Conservation (phyloP, 768 basidiomycete genomes). For the Suillus luteus region DNA sequence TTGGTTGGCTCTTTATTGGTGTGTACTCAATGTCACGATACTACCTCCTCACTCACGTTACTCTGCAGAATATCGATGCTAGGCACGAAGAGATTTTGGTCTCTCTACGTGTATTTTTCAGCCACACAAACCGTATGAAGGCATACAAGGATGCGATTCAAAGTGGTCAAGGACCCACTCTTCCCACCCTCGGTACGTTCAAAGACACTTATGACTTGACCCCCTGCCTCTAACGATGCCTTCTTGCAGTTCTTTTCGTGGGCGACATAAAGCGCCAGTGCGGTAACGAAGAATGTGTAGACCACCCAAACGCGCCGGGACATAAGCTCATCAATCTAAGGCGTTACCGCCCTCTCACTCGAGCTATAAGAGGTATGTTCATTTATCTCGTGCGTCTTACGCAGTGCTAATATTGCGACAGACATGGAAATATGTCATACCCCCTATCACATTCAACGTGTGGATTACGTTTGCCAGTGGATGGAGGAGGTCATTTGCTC, state of each 20-base stretch:
- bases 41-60: not conserved
- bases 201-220: conserved; percentile 7
- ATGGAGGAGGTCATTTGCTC: conserved; percentile 34
- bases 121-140: conserved; percentile 26
- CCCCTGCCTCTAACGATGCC: not conserved
- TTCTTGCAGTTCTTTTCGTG: conserved; percentile 32
- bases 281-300: conserved; percentile 29
- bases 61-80: not conserved
- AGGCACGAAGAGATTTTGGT: not conserved
- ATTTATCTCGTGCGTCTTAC: not conserved
- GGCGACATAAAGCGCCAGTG: conserved; percentile 35
- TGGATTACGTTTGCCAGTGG: conserved; percentile 42
- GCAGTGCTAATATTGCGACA: conserved; percentile 21
- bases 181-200: conserved; percentile 19
- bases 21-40: not conserved
- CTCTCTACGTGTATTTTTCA: not conserved
- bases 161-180: conserved; percentile 30
- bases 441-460: conserved; percentile 40
- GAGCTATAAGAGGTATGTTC: conserved; percentile 42
- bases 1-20: conserved; percentile 29
- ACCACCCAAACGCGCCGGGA: conserved; percentile 29
- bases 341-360: conserved; percentile 39
- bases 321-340: conserved; percentile 40
- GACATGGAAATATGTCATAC: conserved; percentile 51
- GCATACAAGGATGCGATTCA: conserved; percentile 34